Percentiles rank a stretch among this genome's conserved stretches.
Evolutionary conservation across 345 rosid species (phyloP).

Genomic region (Angophora floribunda): DNA sequence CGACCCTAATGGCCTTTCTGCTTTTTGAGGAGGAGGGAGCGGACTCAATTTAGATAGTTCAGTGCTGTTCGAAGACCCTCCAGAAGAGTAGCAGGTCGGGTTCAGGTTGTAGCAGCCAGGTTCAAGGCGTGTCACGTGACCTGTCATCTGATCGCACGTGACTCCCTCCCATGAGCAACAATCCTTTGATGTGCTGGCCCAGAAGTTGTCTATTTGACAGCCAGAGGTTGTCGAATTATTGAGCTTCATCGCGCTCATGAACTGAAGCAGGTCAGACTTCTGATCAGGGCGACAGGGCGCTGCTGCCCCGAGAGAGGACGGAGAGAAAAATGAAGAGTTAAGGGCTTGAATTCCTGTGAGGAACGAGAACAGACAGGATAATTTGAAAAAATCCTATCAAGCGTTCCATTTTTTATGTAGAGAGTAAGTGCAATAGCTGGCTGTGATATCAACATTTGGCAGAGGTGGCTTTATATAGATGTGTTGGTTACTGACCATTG

Average conservation of each 20-base stretch:
- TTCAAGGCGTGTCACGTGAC: not conserved
- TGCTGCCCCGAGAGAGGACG: not conserved
- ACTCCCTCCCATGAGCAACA: slow-evolving; percentile 1
- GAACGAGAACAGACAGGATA: not conserved
- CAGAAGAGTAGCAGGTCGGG: not conserved
- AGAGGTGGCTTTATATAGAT: too few relatives aligned
- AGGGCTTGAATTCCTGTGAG: too few relatives aligned
- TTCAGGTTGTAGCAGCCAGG: not conserved
- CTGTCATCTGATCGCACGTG: slow-evolving; percentile 1
- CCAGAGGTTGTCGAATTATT: not conserved
- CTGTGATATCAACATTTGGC: too few relatives aligned
- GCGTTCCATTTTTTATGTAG: too few relatives aligned
- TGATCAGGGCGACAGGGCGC: not conserved
- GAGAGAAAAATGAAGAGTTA: not conserved
- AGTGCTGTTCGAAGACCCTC: not conserved
- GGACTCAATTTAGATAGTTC: not conserved
- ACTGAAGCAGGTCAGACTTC: not conserved
- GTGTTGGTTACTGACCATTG: too few relatives aligned
- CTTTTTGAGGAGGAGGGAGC: not conserved
- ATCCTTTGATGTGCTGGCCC: not conserved
- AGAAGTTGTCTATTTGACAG: not conserved
- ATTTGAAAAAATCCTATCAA: not conserved
- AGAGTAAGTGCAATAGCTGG: too few relatives aligned
- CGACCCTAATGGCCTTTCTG: not conserved
- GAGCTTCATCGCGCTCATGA: not conserved